These are phyloP conservation scores for Apiosordaria backusii DNA, from an alignment of 495 filamentous ascomycete genomes.

Conservation along the genomic window DNA sequence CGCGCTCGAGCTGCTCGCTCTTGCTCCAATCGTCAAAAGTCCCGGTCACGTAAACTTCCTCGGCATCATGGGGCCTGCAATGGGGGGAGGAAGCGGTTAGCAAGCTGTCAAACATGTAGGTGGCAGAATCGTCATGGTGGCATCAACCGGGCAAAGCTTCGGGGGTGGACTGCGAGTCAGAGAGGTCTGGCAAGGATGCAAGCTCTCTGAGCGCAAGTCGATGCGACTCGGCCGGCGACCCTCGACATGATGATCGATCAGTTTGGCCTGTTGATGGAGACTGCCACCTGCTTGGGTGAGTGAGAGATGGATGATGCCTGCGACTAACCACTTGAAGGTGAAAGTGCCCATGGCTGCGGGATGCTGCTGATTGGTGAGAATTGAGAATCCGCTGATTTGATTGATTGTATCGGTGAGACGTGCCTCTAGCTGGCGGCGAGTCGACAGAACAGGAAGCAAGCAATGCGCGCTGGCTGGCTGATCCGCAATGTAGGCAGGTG, in stretches of 20 bases:
- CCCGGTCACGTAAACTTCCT: slow-evolving; percentile 91
- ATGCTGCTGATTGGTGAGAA: slow-evolving; percentile 5
- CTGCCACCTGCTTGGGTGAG: not conserved
- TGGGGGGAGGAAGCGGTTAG: slow-evolving; percentile 17
- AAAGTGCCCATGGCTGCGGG: slow-evolving; percentile 45
- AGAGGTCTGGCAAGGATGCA: slow-evolving; percentile 15
- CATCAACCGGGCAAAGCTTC: slow-evolving; percentile 15
- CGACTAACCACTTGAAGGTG: slow-evolving; percentile 53
- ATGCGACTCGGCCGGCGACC: not conserved
- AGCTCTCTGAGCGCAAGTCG: slow-evolving; percentile 8
- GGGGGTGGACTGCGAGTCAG: slow-evolving; percentile 18
- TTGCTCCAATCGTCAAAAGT: slow-evolving; percentile 93
- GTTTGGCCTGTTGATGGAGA: not conserved
- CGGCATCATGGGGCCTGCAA: slow-evolving; percentile 66
- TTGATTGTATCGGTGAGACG: not conserved
- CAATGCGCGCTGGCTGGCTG: not conserved
- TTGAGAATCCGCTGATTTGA: not conserved
- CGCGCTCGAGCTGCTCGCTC: slow-evolving; percentile 73
- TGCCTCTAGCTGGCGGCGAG: not conserved
- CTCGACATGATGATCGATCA: not conserved
- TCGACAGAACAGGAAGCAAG: not conserved
- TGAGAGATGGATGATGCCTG: not conserved
- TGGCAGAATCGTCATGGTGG: slow-evolving; percentile 20
- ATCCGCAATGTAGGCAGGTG: not conserved
- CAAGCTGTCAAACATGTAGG: slow-evolving; percentile 11